Percentiles rank a stretch among this genome's conserved stretches.
These are phyloP conservation scores for Paramecium bursaria DNA, from an alignment of 73 alveolate species.

Conservation along the genomic window DNA sequence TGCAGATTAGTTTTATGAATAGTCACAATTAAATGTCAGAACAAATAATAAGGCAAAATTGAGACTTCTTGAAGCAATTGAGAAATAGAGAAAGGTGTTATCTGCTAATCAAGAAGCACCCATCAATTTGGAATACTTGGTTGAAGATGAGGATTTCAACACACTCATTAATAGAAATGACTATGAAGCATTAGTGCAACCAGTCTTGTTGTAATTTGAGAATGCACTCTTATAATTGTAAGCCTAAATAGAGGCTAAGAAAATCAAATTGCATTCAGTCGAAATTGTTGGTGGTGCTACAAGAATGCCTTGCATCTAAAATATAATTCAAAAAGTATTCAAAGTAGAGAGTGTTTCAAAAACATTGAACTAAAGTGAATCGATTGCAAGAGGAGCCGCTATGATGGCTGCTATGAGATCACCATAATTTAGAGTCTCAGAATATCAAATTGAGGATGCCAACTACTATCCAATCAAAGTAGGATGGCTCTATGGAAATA, in stretches of 20 bases:
- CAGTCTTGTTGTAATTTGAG: conserved; percentile 29
- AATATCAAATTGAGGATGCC: conserved; percentile 85
- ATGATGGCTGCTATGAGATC: conserved; percentile 98
- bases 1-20: conserved; percentile 84
- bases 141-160: conserved; percentile 95
- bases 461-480: conserved; percentile 85
- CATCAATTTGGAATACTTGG: conserved; percentile 85
- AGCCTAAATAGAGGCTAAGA: conserved; percentile 72
- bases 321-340: conserved; percentile 85
- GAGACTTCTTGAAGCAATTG: conserved; percentile 92
- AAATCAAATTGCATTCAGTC: conserved; percentile 84
- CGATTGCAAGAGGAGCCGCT: conserved; percentile 99
- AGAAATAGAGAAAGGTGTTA: conserved; percentile 91
- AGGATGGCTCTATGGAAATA: conserved; percentile 79
- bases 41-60: conserved; percentile 85
- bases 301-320: conserved; percentile 94
- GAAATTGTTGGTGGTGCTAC: conserved; percentile 98
- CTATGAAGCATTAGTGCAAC: conserved; percentile 80
- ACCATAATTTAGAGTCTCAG: conserved; percentile 94
- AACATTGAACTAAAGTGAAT: conserved; percentile 97
- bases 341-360: conserved; percentile 87
- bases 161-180: conserved; percentile 89
- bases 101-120: conserved; percentile 93
- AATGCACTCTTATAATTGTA: neutral
- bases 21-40: conserved; percentile 89